Base-by-base conservation (phyloP, 805 yeast genomes). In the Zygoascus tannicola region DNA sequence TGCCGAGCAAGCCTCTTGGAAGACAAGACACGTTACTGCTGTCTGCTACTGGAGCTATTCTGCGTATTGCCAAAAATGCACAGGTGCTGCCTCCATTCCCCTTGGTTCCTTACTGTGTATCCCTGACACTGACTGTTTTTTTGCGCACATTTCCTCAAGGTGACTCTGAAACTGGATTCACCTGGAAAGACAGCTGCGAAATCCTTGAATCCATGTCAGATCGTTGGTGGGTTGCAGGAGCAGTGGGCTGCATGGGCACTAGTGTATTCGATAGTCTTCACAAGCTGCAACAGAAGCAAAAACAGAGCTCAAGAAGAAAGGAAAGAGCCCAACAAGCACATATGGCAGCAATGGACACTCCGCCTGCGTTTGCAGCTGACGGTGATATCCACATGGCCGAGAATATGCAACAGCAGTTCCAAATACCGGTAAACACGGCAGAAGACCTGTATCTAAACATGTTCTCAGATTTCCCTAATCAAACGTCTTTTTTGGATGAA, bases 201-300 rank as follows among this genome's bases (percentile, higher is more conserved):
- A 47, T 55, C 22, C 49, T 60, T 23, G 59, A 58, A 32, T 45
- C 39, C 5, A 46, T 60, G 48, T 50, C 61, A 1, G 54, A 52
- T 22, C 47, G 53, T 10, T 60, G 64, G 64, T 60, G 64, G 64
- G 61, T 60, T 3, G 63, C 63, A n/a, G 63, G 59, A 16, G 64
- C 63, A 4, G 60, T 60, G 64, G 62, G 60, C 4, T 47, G 53
- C 30, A 57, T 60, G 63, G 64, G 63, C 20, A 43, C 59, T 41
- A 51, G 50, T 21, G 60, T 60, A 18, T 60, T 59, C 38, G 40
- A 51, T 16, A 44, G 41, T 22, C 35, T 55, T 32, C 49, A 50
- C 14, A 44, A 49, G 32, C 33, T 22, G 28, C 38, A 19, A 18
- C n/a, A 12, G 46, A 32, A 37, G 20, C 44, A 14, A 32, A 22